Base-by-base conservation (phyloP, 352 stramenopile species). In the Phytophthora hibernalis region DNA sequence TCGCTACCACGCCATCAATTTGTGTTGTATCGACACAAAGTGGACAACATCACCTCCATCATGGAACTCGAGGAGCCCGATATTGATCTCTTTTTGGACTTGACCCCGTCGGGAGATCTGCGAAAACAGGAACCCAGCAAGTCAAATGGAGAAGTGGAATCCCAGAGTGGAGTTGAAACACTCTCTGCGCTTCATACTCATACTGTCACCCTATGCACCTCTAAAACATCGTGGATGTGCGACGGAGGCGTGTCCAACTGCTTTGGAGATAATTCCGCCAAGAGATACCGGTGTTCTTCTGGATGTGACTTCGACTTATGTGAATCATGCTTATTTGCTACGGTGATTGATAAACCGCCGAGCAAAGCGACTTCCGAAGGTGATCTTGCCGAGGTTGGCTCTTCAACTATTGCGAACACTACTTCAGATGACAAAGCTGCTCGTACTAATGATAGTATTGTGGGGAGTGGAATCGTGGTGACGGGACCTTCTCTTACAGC, bases 261-360 rank as follows among this genome's bases (percentile, higher is more conserved):
- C 45, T 61, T 87, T 26, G 84, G 86, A 2, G 79, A 86, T 42
- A 90, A 90, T 26, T 74, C 72, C 21, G 54, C 65, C 10, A 74
- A 82, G 28, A 66, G 86, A 44, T 94, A 86, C 66, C 84, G 84
- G 1, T 94, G 86, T 37, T 73, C 83, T 21, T 57, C 66, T 50
- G 76, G 81, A 8, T 94, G 86, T 61, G 86, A 94, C 51, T 94
- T 84, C 54, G 86, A 94, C 61, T 72, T 94, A 54, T 94, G 86
- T 26, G 79, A 90, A 22, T 67, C 72, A 6, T 94, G 86, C 38
- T 49, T 91, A 11, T 62, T 69, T 18, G 71, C 64, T 16, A 89
- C 77, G 9, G 40, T 87, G 26, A 73, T 75, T 30, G 61, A 56
- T 21, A 77, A 79, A 48, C 45, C 70, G 13, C 7, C 49, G 16